Evolutionary conservation across 176 grass and related monocot species (phyloP).

Genomic region (Ensete ventricosum): DNA sequence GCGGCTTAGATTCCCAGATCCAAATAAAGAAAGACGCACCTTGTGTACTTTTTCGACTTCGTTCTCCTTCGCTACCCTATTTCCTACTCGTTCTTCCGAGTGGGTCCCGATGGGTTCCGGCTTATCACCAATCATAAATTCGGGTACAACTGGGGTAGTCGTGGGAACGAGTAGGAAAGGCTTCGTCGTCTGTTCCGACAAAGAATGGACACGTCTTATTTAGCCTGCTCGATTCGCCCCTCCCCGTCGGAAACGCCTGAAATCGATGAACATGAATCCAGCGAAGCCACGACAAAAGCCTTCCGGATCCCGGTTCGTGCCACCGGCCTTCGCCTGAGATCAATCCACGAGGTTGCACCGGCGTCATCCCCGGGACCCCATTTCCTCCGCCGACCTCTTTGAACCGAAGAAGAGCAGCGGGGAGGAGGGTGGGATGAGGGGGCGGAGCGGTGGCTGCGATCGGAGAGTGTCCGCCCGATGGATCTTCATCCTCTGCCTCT

Average conservation of each 20-base stretch:
- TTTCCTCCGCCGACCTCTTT: not conserved
- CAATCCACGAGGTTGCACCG: not conserved
- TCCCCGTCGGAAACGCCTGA: not conserved
- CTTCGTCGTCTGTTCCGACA: not conserved
- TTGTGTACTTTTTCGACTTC: no score
- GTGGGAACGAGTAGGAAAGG: not conserved
- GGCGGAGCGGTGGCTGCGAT: constrained; percentile 17
- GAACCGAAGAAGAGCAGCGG: not conserved
- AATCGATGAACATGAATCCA: not conserved
- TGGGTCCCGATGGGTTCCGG: no score
- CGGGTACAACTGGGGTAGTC: no score
- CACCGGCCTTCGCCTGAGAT: not conserved
- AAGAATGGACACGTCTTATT: not conserved
- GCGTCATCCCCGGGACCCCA: not conserved
- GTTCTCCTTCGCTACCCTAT: no score
- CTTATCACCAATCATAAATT: no score
- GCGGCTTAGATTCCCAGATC: no score
- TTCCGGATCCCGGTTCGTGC: not conserved
- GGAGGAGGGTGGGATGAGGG: not conserved
- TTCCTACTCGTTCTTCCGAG: no score
- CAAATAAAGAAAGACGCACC: no score
- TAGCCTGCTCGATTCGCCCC: not conserved
- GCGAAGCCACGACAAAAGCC: not conserved
- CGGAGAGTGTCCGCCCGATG: constrained; percentile 51
- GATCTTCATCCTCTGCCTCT: constrained; percentile 55